Conservation (phyloP, 495 filamentous ascomycete genomes). For the Pyronema domesticum region DNA sequence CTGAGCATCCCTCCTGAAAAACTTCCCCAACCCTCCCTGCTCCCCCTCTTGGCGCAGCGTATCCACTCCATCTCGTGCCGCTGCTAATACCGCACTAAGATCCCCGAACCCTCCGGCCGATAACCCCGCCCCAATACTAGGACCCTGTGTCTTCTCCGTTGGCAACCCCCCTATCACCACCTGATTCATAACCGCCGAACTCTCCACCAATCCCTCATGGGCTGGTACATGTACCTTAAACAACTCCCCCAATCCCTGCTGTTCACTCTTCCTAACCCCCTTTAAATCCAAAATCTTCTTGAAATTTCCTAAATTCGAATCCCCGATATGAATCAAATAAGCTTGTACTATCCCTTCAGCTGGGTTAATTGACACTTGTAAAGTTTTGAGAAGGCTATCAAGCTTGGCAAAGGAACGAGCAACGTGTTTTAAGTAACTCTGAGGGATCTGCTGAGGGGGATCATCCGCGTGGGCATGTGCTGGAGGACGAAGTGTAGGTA, state of each 20-base stretch:
- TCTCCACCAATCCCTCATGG: slow-evolving; percentile 32
- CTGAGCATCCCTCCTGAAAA: slow-evolving; percentile 78
- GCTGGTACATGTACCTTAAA: slow-evolving; percentile 65
- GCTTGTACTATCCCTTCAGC: slow-evolving; percentile 91
- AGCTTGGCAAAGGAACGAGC: slow-evolving; percentile 68
- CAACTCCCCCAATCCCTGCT: slow-evolving; percentile 66
- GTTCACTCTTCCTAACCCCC: slow-evolving; percentile 66
- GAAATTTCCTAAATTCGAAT: slow-evolving; percentile 85
- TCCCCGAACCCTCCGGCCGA: slow-evolving; percentile 42
- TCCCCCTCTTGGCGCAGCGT: slow-evolving; percentile 43
- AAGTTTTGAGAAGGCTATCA: slow-evolving; percentile 83
- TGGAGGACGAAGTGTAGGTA: slow-evolving; percentile 39
- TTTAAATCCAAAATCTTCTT: slow-evolving; percentile 89
- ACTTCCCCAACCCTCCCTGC: slow-evolving; percentile 63
- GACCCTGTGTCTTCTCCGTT: slow-evolving; percentile 23
- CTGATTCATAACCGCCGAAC: slow-evolving; percentile 27
- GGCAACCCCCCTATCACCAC: slow-evolving; percentile 27
- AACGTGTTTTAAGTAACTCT: slow-evolving; percentile 72
- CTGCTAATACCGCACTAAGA: slow-evolving; percentile 48
- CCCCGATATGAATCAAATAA: slow-evolving; percentile 85
- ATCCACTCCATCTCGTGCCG: slow-evolving; percentile 80
- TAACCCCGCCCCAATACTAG: slow-evolving; percentile 55
- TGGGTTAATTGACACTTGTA: slow-evolving; percentile 81
- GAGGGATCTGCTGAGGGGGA: slow-evolving; percentile 29
- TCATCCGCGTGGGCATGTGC: slow-evolving; percentile 18